Conservation (phyloP, 345 rosid species). For the Gossypium rotundifolium region DNA sequence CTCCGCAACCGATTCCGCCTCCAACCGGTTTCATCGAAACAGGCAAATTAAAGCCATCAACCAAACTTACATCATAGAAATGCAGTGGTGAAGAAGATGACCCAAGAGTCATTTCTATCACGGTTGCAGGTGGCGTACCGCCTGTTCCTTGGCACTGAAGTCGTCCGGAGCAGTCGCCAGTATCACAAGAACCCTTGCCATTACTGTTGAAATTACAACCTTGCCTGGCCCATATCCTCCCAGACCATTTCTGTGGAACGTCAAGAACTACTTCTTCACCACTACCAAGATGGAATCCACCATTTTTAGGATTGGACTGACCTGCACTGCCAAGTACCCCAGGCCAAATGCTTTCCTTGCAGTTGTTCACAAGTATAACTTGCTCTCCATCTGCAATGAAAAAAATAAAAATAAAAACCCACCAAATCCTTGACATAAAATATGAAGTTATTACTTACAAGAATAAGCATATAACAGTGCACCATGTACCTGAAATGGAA, state of each 20-base stretch:
- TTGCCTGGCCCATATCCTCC: constrained; percentile 79
- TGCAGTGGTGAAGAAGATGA: constrained; percentile 60
- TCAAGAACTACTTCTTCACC: constrained; percentile 64
- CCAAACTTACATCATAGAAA: constrained; percentile 93
- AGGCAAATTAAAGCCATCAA: constrained; percentile 84
- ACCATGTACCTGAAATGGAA: constrained; percentile 12
- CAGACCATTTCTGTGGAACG: constrained; percentile 77
- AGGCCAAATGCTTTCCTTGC: constrained; percentile 78
- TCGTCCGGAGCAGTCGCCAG: constrained; percentile 59
- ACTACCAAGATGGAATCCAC: constrained; percentile 61
- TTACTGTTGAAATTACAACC: constrained; percentile 57
- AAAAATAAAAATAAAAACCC: background rate
- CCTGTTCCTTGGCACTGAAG: constrained; percentile 61
- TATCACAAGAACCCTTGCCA: constrained; percentile 66
- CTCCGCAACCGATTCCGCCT: constrained; percentile 82
- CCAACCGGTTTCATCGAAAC: constrained; percentile 87
- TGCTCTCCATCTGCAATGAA: constrained; percentile 52
- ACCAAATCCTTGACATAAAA: background rate
- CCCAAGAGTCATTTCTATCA: constrained; percentile 89
- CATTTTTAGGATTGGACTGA: constrained; percentile 47
- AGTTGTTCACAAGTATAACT: constrained; percentile 76
- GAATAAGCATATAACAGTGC: background rate
- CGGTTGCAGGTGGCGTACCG: constrained; percentile 74
- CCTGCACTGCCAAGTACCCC: constrained; percentile 72
- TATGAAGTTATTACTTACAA: background rate